Conservation (phyloP, 768 basidiomycete genomes). For the Strobilomyces confusus region DNA sequence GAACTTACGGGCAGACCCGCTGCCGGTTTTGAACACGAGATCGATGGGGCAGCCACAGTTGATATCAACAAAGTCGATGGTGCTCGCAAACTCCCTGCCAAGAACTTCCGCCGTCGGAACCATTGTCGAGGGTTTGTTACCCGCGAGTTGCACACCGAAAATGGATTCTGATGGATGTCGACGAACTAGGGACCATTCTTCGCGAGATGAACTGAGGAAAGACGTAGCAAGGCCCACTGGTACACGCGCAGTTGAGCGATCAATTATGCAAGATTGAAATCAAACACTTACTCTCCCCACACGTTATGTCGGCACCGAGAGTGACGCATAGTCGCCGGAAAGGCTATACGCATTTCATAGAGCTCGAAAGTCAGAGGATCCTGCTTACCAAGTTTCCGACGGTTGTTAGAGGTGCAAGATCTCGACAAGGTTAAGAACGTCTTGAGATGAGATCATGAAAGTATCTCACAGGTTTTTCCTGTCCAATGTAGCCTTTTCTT, state of each 20-base stretch:
- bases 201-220: constrained; percentile 81
- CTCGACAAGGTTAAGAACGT: constrained; percentile 35
- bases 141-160: constrained; percentile 93
- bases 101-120: constrained; percentile 82
- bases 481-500: constrained; percentile 86
- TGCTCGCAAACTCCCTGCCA: constrained; percentile 56
- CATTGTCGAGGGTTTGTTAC: constrained; percentile 76
- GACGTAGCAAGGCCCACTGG: constrained; percentile 91
- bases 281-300: constrained; percentile 69
- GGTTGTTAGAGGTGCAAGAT: constrained; percentile 84
- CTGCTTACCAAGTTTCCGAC: constrained; percentile 81
- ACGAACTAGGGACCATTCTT: constrained; percentile 92
- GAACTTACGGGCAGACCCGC: constrained; percentile 80
- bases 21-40: constrained; percentile 86
- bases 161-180: constrained; percentile 81
- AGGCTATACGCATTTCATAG: constrained; percentile 48
- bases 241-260: not conserved
- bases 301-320: constrained; percentile 91
- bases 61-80: constrained; percentile 88
- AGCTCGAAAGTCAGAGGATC: not conserved
- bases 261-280: not conserved
- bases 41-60: constrained; percentile 99
- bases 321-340: constrained; percentile 87
- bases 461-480: constrained; percentile 73
- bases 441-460: not conserved